Conservation (phyloP, 768 basidiomycete genomes). For the Phanerochaete carnosa region DNA sequence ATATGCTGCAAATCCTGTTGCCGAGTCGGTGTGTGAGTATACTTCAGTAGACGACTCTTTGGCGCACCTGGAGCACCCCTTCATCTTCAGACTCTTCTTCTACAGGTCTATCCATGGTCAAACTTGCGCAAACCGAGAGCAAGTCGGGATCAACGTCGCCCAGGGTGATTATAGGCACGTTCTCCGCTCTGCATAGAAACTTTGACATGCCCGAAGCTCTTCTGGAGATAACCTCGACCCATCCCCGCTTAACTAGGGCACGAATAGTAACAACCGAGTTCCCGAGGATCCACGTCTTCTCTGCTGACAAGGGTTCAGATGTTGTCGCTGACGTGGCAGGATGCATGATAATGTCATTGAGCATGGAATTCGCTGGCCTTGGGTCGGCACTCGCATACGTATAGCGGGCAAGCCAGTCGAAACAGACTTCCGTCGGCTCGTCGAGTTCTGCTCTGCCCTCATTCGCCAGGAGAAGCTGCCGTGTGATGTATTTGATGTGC, state of each 20-base stretch:
- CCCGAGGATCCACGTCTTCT: slow-evolving; percentile 86
- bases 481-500: slow-evolving; percentile 82
- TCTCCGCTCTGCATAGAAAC: slow-evolving; percentile 83
- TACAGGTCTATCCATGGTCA: slow-evolving; percentile 62
- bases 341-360: slow-evolving; percentile 72
- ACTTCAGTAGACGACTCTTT: neutral
- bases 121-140: slow-evolving; percentile 64
- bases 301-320: slow-evolving; percentile 39
- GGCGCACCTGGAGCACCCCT: slow-evolving; percentile 19
- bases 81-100: slow-evolving; percentile 9
- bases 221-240: slow-evolving; percentile 83
- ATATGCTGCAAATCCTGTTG: slow-evolving; percentile 9
- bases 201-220: slow-evolving; percentile 87
- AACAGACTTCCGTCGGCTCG: slow-evolving; percentile 91
- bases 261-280: slow-evolving; percentile 83
- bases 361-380: slow-evolving; percentile 73
- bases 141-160: slow-evolving; percentile 85
- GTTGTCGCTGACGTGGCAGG: slow-evolving; percentile 21
- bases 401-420: slow-evolving; percentile 96
- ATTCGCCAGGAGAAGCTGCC: slow-evolving; percentile 83
- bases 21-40: neutral
- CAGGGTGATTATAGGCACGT: slow-evolving; percentile 79
- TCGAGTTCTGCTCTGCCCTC: slow-evolving; percentile 67
- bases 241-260: slow-evolving; percentile 68
- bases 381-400: slow-evolving; percentile 94